Evolutionary conservation across 805 yeast genomes (phyloP).

Genomic region (Wickerhamiella cacticola): DNA sequence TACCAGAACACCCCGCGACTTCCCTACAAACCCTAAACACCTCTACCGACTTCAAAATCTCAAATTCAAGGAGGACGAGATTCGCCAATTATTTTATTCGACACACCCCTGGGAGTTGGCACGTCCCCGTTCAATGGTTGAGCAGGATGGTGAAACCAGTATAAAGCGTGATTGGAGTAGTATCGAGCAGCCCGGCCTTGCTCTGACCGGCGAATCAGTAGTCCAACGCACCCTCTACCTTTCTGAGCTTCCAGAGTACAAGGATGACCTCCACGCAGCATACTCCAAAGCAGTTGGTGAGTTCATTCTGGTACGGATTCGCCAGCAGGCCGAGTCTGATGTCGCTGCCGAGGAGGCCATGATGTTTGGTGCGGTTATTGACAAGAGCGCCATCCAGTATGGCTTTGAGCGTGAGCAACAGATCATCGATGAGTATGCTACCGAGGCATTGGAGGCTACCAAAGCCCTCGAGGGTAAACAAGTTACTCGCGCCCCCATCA

Average conservation of each 20-base stretch:
- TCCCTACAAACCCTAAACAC: slow-evolving; percentile 27
- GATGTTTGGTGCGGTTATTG: slow-evolving; percentile 73
- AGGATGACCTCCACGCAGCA: slow-evolving; percentile 38
- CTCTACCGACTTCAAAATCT: slow-evolving; percentile 44
- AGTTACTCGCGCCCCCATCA: neutral
- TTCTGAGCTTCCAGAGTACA: slow-evolving; percentile 29
- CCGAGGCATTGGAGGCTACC: slow-evolving; percentile 54
- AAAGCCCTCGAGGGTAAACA: slow-evolving; percentile 23
- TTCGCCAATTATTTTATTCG: slow-evolving; percentile 69
- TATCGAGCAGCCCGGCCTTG: slow-evolving; percentile 58
- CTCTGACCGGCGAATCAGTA: slow-evolving; percentile 81
- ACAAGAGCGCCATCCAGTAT: slow-evolving; percentile 46
- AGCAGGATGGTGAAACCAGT: slow-evolving; percentile 52
- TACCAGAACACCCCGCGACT: slow-evolving; percentile 36
- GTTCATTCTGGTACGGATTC: slow-evolving; percentile 75
- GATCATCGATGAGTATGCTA: slow-evolving; percentile 61
- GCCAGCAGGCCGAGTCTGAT: slow-evolving; percentile 61
- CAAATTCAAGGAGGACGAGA: slow-evolving; percentile 59
- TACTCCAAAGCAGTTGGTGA: slow-evolving; percentile 81
- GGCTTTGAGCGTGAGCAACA: slow-evolving; percentile 64
- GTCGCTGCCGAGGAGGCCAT: slow-evolving; percentile 70
- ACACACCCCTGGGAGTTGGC: slow-evolving; percentile 99
- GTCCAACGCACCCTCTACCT: slow-evolving; percentile 61
- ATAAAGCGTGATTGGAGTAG: slow-evolving; percentile 58
- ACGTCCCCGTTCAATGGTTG: slow-evolving; percentile 72